phyloP scores from a whole-genome alignment of 306 rosid genomes.

The Glycine latifolia region DNA sequence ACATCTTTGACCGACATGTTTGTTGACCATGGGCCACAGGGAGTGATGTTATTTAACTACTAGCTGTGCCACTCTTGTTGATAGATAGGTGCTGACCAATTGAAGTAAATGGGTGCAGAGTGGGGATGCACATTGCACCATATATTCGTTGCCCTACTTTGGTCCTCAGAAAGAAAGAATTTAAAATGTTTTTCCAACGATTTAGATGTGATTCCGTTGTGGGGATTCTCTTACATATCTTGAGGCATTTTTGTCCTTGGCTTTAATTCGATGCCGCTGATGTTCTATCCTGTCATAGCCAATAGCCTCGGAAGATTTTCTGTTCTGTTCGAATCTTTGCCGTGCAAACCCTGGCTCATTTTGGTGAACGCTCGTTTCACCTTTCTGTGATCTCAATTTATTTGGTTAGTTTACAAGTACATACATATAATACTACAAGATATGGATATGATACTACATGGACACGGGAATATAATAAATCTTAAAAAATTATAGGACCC shows the following conservation, averaged over 20 bases:
- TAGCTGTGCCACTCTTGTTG: conserved; percentile 34
- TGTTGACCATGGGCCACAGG: conserved; percentile 45
- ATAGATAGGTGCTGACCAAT: conserved; percentile 36
- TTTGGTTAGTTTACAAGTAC: no score
- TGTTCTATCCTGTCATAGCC: conserved; percentile 35
- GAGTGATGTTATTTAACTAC: conserved; percentile 49
- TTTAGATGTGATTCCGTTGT: conserved; percentile 15
- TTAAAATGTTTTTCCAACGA: neutral
- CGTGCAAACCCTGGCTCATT: conserved; percentile 2
- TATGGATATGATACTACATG: no score
- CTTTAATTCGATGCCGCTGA: neutral
- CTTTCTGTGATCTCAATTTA: no score
- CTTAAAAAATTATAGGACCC: neutral
- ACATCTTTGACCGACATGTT: conserved; percentile 17
- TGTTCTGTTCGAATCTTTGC: conserved; percentile 25
- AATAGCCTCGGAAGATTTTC: conserved; percentile 43
- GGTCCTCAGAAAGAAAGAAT: neutral
- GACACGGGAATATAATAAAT: no score
- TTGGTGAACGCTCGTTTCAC: conserved; percentile 4
- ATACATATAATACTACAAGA: no score
- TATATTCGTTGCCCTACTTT: conserved; percentile 27
- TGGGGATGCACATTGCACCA: conserved; percentile 39
- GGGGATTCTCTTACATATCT: conserved; percentile 36
- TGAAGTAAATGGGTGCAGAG: conserved; percentile 39
- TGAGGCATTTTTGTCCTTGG: conserved; percentile 29